Conservation (phyloP, 805 yeast species). For the Pichia scutulata region DNA sequence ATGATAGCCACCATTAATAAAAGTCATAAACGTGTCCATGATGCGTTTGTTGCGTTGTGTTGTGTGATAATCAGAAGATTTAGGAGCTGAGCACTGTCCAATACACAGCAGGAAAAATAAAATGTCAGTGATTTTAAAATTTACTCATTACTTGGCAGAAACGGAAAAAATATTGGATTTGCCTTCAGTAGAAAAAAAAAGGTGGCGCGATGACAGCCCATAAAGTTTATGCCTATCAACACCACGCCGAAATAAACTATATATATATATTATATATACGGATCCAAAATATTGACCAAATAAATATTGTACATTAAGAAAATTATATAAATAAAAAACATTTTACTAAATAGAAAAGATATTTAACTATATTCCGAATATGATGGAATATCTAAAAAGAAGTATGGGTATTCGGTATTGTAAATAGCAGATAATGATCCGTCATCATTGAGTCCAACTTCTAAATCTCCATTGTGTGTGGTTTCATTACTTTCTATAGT, state of each 20-base stretch:
- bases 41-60: too few species aligned
- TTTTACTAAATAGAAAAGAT: too few species aligned
- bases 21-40: constrained; percentile 8
- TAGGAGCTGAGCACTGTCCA: not conserved
- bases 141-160: not conserved
- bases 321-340: not conserved
- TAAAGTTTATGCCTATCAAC: too few species aligned
- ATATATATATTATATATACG: too few species aligned
- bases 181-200: too few species aligned
- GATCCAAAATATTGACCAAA: too few species aligned
- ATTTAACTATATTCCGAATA: constrained; percentile 14
- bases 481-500: not conserved
- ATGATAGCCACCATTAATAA: constrained; percentile 1
- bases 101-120: not conserved
- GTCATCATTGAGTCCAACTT: constrained; percentile 2
- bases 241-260: too few species aligned
- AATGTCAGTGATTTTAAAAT: not conserved
- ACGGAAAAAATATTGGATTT: too few species aligned
- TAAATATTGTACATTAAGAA: not conserved
- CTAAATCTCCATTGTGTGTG: not conserved
- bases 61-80: not conserved
- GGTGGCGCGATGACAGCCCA: too few species aligned
- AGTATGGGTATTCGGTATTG: constrained; percentile 64
- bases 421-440: constrained; percentile 36
- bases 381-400: constrained; percentile 71